Conservation (phyloP, 169 alveolate genomes). For the Perkinsus olseni region DNA sequence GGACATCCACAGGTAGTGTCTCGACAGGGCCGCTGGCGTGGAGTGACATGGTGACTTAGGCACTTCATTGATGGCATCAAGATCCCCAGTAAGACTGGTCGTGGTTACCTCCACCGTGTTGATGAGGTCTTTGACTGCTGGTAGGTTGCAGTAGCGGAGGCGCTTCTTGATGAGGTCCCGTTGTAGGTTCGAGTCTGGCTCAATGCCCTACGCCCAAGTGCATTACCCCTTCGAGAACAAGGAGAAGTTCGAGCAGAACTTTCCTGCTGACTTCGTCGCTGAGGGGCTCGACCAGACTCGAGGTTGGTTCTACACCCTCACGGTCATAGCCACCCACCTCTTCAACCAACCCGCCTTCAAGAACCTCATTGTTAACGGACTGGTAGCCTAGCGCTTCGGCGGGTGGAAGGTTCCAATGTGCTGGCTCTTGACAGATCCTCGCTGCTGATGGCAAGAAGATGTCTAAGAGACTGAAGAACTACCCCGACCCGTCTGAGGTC, state of each 20-base stretch:
- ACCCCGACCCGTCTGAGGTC: constrained; percentile 87
- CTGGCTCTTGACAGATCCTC: constrained; percentile 55
- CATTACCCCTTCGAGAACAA: constrained; percentile 94
- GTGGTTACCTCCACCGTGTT: neutral
- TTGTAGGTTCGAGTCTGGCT: constrained; percentile 87
- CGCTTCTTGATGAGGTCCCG: neutral
- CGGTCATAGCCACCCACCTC: constrained; percentile 83
- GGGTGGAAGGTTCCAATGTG: neutral
- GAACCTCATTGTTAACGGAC: constrained; percentile 90
- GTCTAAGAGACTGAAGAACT: constrained; percentile 94
- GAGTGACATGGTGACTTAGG: neutral
- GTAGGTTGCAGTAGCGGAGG: constrained; percentile 28
- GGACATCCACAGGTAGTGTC: constrained; percentile 84
- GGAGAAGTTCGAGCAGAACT: constrained; percentile 71
- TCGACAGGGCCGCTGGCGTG: neutral
- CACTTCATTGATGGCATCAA: constrained; percentile 91
- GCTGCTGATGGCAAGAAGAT: constrained; percentile 96
- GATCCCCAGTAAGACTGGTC: constrained; percentile 79
- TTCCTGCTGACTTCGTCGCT: constrained; percentile 98
- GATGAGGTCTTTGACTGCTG: constrained; percentile 93
- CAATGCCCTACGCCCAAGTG: constrained; percentile 95
- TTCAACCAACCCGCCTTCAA: constrained; percentile 83
- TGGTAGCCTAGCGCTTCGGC: neutral
- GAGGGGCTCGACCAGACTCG: constrained; percentile 99
- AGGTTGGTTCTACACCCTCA: constrained; percentile 94